Evolutionary conservation across 2,329 filamentous ascomycete species (phyloP).

Genomic region (Scorias spongiosa): DNA sequence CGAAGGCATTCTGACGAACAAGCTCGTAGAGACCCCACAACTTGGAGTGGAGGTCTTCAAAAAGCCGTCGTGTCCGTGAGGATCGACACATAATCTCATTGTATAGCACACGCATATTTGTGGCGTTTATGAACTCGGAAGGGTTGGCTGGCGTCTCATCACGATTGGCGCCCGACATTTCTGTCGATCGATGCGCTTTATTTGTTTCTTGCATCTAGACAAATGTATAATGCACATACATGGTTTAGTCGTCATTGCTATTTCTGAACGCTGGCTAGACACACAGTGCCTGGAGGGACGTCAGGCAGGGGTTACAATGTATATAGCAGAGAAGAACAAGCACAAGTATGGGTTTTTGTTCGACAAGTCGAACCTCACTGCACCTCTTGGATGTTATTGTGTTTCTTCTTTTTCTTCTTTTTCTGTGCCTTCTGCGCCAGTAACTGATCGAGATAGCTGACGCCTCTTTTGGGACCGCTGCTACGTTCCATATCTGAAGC

Average conservation of each 20-base stretch:
- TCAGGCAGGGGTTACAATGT: too few relatives aligned
- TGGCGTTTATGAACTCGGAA: background rate
- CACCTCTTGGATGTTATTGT: background rate
- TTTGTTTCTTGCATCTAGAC: background rate
- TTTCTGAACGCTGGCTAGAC: too few relatives aligned
- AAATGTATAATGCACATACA: background rate
- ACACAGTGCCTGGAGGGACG: too few relatives aligned
- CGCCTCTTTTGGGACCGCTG: conserved; percentile 23
- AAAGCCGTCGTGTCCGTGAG: conserved; percentile 7
- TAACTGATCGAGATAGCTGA: conserved; percentile 38
- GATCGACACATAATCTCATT: background rate
- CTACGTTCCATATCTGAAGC: conserved; percentile 10
- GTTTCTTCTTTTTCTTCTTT: conserved; percentile 33
- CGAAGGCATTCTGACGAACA: conserved; percentile 53
- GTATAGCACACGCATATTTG: background rate
- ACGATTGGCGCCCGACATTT: too few relatives aligned
- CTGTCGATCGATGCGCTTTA: too few relatives aligned
- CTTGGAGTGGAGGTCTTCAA: conserved; percentile 49
- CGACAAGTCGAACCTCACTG: too few relatives aligned
- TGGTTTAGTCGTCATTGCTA: background rate
- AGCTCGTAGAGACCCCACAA: conserved; percentile 53
- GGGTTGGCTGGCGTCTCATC: background rate
- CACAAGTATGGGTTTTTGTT: too few relatives aligned
- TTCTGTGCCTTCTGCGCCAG: conserved; percentile 34
- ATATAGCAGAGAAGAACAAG: too few relatives aligned